A percentile compares a stretch with the other conserved stretches of the same genome.
Conservation (phyloP, 1,284 basidiomycete genomes). For the Malassezia arunalokei region DNA sequence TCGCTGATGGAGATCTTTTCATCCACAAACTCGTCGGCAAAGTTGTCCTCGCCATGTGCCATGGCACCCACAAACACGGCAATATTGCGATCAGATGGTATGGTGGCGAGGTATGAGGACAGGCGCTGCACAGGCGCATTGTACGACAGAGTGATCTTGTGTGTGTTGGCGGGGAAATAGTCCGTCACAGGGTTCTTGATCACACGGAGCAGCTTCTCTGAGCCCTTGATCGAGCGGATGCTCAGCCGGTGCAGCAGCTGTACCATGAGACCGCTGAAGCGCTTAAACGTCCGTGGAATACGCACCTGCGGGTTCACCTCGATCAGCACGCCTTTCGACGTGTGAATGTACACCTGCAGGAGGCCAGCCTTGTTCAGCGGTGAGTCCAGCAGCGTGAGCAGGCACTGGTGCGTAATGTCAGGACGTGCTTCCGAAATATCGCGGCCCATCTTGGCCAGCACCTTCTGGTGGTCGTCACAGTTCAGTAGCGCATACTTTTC, state of each 20-base stretch:
- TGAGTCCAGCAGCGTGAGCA: slow-evolving; percentile 90
- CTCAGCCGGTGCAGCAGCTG: slow-evolving; percentile 92
- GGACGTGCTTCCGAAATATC: slow-evolving; percentile 97
- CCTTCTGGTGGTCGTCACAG: slow-evolving; percentile 97
- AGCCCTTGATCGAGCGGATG: slow-evolving; percentile 87
- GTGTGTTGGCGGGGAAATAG: slow-evolving; percentile 85
- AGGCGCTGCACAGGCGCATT: slow-evolving; percentile 75
- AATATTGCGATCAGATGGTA: slow-evolving; percentile 75
- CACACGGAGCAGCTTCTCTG: slow-evolving; percentile 90
- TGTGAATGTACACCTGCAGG: slow-evolving; percentile 97
- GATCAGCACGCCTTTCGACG: slow-evolving; percentile 87
- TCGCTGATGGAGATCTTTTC: slow-evolving; percentile 95
- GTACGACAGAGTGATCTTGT: slow-evolving; percentile 77
- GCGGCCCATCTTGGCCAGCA: slow-evolving; percentile 88
- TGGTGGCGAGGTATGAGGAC: slow-evolving; percentile 65
- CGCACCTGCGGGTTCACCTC: slow-evolving; percentile 96
- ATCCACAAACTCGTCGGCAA: slow-evolving; percentile 90
- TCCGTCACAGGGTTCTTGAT: slow-evolving; percentile 97
- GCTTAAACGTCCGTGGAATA: slow-evolving; percentile 95
- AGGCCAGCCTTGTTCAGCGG: slow-evolving; percentile 94
- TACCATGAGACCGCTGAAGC: slow-evolving; percentile 97
- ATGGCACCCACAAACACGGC: slow-evolving; percentile 88
- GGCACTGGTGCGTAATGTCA: slow-evolving; percentile 98
- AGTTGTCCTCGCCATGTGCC: slow-evolving; percentile 64
- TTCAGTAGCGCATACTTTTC: slow-evolving; percentile 94